Evolutionary conservation across 2,329 filamentous ascomycete genomes (phyloP).

Genomic region (Penicillium oxalicum): DNA sequence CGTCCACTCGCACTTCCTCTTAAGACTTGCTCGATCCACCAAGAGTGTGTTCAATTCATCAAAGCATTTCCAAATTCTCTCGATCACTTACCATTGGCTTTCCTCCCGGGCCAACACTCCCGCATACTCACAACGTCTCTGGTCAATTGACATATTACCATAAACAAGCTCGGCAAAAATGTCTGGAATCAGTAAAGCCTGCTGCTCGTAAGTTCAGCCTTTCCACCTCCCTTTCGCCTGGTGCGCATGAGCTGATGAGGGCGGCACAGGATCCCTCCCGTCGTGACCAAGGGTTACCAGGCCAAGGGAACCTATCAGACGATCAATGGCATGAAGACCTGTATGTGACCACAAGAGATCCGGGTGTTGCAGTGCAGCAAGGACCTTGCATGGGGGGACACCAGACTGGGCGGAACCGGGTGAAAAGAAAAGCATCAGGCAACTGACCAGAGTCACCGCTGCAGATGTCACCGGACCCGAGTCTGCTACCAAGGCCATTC

Average conservation of each 20-base stretch:
- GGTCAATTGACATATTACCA: conserved; percentile 5
- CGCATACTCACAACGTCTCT: too few species aligned
- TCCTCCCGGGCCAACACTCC: too few species aligned
- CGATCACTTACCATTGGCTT: too few species aligned
- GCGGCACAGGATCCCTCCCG: conserved; percentile 35
- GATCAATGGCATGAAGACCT: conserved; percentile 58
- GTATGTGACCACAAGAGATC: conserved; percentile 27
- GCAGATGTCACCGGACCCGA: conserved; percentile 52
- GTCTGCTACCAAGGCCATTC: conserved; percentile 51
- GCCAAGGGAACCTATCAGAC: conserved; percentile 55
- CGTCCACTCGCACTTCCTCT: conserved; percentile 13
- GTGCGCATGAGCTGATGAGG: conserved; percentile 1
- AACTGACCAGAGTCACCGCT: background rate
- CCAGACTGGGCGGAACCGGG: background rate
- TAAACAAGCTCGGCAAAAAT: conserved; percentile 26
- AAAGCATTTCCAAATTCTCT: too few species aligned
- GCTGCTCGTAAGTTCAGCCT: conserved; percentile 37
- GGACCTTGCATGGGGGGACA: too few species aligned
- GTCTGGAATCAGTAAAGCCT: conserved; percentile 41
- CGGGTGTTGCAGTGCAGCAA: too few species aligned
- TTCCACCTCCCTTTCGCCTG: background rate
- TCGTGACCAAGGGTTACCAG: conserved; percentile 44
- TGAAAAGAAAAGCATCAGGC: background rate
- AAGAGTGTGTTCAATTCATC: too few species aligned
- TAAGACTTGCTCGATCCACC: conserved; percentile 1